These are phyloP conservation scores for Apium graveolens DNA, from an alignment of 129 eudicot genomes.

Conservation along the genomic window DNA sequence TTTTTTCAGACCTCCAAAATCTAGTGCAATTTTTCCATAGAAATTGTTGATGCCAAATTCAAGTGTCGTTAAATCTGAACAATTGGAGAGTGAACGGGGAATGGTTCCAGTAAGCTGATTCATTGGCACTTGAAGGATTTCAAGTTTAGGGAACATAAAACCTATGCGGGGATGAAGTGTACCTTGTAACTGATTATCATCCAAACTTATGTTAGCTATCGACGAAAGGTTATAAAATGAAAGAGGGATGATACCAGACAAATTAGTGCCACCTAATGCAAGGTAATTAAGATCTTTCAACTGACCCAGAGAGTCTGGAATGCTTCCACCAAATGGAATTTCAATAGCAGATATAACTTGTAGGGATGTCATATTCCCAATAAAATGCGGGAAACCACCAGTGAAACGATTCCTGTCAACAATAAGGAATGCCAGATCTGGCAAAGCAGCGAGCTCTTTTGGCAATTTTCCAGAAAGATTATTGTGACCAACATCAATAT, in stretches of 20 bases:
- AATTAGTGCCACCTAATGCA: background rate
- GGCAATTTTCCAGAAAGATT: background rate
- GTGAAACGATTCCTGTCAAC: background rate
- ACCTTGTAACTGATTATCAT: background rate
- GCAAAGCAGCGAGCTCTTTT: background rate
- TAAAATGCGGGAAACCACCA: background rate
- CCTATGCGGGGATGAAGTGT: background rate
- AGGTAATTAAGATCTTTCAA: background rate
- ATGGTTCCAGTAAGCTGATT: constrained; percentile 23
- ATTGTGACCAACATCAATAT: background rate
- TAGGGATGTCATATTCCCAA: background rate
- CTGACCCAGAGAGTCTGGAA: background rate
- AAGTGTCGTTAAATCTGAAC: constrained; percentile 11
- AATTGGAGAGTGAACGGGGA: constrained; percentile 32
- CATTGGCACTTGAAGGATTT: background rate
- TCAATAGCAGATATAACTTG: background rate
- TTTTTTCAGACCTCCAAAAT: constrained; percentile 12
- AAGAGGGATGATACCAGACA: constrained; percentile 8
- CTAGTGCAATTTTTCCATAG: constrained; percentile 15
- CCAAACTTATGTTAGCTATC: background rate
- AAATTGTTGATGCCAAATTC: constrained; percentile 7
- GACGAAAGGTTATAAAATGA: background rate
- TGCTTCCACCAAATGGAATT: background rate
- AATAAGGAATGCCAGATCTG: background rate
- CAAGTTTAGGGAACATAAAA: background rate